phyloP scores from a whole-genome alignment of 148 eudicot genomes.

The Rhododendron vialii region DNA sequence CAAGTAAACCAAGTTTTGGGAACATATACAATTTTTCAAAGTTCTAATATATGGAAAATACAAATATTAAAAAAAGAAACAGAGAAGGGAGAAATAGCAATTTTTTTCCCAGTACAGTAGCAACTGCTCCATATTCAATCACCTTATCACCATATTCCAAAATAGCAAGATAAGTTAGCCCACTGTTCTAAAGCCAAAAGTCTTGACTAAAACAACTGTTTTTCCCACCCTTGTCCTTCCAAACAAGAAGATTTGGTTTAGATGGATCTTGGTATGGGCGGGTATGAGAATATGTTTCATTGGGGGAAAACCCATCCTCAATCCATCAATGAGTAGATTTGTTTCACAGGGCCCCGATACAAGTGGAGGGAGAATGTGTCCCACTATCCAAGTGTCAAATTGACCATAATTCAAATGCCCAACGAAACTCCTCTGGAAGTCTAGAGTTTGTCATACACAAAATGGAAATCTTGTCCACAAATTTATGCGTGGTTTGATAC shows the following conservation, averaged over 20 bases:
- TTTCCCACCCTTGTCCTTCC: neutral
- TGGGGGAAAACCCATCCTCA: neutral
- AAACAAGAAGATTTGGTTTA: neutral
- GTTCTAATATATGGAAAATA: neutral
- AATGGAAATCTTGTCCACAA: neutral
- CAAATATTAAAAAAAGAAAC: neutral
- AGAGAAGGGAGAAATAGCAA: neutral
- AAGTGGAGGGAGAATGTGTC: neutral
- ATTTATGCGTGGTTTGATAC: neutral
- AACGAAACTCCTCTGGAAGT: neutral
- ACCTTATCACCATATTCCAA: neutral
- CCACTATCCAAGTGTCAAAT: neutral
- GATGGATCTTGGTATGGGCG: neutral
- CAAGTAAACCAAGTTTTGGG: neutral
- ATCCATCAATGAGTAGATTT: neutral
- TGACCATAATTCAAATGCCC: neutral
- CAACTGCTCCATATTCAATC: neutral
- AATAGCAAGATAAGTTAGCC: neutral
- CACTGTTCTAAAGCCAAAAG: neutral
- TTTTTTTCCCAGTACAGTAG: neutral
- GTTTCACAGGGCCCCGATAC: neutral
- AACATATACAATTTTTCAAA: neutral
- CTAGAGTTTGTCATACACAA: neutral
- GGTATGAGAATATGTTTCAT: neutral
- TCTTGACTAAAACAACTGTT: neutral